Base-by-base conservation (phyloP, 1,284 basidiomycete genomes). In the Volvariella surrecta region DNA sequence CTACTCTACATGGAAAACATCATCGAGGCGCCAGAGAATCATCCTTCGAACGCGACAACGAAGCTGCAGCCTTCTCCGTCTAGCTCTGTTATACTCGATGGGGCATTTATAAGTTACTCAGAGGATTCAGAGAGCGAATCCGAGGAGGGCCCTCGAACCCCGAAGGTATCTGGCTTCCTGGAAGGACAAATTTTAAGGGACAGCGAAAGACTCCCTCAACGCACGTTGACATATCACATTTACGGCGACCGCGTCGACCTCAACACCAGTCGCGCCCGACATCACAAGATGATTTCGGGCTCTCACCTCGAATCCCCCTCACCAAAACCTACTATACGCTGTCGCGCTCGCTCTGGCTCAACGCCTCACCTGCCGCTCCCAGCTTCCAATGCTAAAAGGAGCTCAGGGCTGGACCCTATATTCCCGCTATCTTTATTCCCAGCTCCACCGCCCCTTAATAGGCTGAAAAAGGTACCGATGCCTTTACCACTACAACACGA, bases 341-440 rank as follows among this genome's bases (percentile, higher is more conserved):
- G 8, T n/a, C 34, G 34, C 4, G 4, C 34, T 16, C 13, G 34
- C 11, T 35, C 34, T 15, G 34, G 34, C n/a, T 35, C 34, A 16
- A 7, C 34, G 7, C 34, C 34, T 35, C 34, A 35, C n/a, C 15
- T 35, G n/a, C 34, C n/a, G 8, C 18, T 19, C 6, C 13, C 34
- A 19, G n/a, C 34, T 6, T 7, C 34, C 15, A 19, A 15, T 15
- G 4, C n/a, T 15, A 8, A 15, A 15, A n/a, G n/a, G 18, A 15
- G n/a, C 15, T 19, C 39, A 45, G 30, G 17, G 16, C 37, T 19
- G 40, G 45, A 48, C 13, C 48, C 54, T 17, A 48, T 51, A 24
- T 60, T 61, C 45, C 53, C 64, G 17, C 54, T 70, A 34, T 62
- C 64, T 8, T 54, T 64, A 40, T 71, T 71, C 51, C 67, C 70